phyloP scores from a whole-genome alignment of 805 yeast species.

The Kodamaea fukazawae region DNA sequence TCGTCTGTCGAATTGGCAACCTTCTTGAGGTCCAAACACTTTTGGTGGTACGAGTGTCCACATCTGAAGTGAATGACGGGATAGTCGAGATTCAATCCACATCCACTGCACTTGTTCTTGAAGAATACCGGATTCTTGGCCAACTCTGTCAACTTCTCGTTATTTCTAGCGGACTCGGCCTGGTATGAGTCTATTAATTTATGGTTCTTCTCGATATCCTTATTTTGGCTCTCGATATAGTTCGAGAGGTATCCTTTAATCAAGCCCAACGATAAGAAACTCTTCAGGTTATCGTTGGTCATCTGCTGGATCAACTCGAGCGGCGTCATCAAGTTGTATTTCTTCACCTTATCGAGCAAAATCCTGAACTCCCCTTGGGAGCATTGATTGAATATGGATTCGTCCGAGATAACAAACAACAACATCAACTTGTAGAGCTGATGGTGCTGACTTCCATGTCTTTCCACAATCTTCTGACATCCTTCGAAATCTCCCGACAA shows the following conservation, averaged over 20 bases:
- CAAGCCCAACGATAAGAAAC: slow-evolving; percentile 66
- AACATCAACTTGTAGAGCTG: slow-evolving; percentile 66
- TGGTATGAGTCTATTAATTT: slow-evolving; percentile 67
- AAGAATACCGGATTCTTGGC: slow-evolving; percentile 51
- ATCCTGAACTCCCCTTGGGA: slow-evolving; percentile 48
- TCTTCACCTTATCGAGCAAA: slow-evolving; percentile 53
- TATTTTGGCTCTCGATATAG: slow-evolving; percentile 55
- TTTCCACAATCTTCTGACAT: slow-evolving; percentile 55
- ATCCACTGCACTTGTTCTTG: slow-evolving; percentile 61
- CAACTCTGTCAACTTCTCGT: slow-evolving; percentile 51
- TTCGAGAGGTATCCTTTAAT: slow-evolving; percentile 66
- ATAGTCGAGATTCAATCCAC: slow-evolving; percentile 62
- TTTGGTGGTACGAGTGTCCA: slow-evolving; percentile 79
- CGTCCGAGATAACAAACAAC: slow-evolving; percentile 57
- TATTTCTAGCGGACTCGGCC: slow-evolving; percentile 57
- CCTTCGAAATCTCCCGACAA: slow-evolving; percentile 54
- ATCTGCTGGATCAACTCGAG: slow-evolving; percentile 73
- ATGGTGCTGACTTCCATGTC: slow-evolving; percentile 60
- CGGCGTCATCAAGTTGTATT: slow-evolving; percentile 59
- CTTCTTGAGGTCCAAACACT: slow-evolving; percentile 60
- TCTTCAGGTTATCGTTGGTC: slow-evolving; percentile 43
- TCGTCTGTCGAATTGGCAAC: slow-evolving; percentile 14
- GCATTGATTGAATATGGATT: slow-evolving; percentile 47
- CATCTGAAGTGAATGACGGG: slow-evolving; percentile 87
- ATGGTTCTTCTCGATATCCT: slow-evolving; percentile 66